Base-by-base conservation (phyloP, 1,284 basidiomycete genomes). In the Rhodotorula sp. region DNA sequence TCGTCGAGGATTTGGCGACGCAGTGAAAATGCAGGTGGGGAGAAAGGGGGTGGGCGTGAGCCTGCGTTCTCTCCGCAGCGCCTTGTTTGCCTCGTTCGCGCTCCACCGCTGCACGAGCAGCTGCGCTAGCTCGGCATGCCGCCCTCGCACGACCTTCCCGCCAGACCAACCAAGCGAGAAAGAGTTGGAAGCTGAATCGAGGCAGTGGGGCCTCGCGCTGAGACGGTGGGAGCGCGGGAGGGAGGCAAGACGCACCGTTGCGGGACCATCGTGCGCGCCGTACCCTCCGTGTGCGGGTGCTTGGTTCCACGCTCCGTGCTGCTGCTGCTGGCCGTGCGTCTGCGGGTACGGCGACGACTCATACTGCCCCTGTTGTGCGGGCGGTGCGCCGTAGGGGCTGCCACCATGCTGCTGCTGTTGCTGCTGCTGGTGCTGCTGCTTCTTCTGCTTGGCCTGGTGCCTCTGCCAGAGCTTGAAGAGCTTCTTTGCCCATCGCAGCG, bases 191-290 rank as follows among this genome's bases (percentile, higher is more conserved):
- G 67, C 61, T 63, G 56, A 25, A 46, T 42, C 42, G 7, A 5
- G 49, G 13, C 5, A 9, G 53, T 34, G 25, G 12, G 9, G 7
- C 17, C 7, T 5, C 34, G 9, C 25, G n/a, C 17, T 21, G 48
- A 3, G 62, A 56, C 34, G 42, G 23, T 4, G 48, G 44, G 50
- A 14, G 44, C 34, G 10, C 25, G 19, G 27, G 41, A 34, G 27
- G 8, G 58, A 34, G 12, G 42, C 41, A 21, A 65, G 34, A 34
- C 74, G 70, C 50, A 76, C 74, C 41, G 73, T 76, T 16, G 75
- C 66, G 7, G 71, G 71, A 1, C 75, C 75, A 63, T 76, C 73
- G 27, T 74, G 66, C 9, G 68, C 54, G 8, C 74, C 74, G 44
- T 76, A 76, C 3, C 60, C 63, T 50, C 73, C 73, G 16, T 45